Percentiles rank a stretch among this genome's conserved stretches.
Conservation (phyloP, 2,329 filamentous ascomycete genomes). For the Hortaea sp. region DNA sequence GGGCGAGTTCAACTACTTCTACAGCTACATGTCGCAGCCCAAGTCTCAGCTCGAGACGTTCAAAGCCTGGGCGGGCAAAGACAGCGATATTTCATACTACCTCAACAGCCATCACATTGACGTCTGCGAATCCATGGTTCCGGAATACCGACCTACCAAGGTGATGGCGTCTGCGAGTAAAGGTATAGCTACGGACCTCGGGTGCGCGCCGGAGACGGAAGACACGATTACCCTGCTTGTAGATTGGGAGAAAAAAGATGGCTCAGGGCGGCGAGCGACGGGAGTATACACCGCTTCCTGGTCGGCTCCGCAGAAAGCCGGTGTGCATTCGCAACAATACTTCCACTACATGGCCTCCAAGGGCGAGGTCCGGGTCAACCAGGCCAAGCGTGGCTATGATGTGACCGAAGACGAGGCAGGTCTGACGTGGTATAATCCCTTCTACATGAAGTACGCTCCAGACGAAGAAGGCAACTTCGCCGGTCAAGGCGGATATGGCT, state of each 20-base stretch:
- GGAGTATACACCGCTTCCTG: constrained; percentile 89
- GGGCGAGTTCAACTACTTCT: constrained; percentile 97
- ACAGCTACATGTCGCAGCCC: constrained; percentile 90
- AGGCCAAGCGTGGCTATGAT: constrained; percentile 90
- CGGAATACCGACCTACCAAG: constrained; percentile 65
- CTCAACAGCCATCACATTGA: constrained; percentile 93
- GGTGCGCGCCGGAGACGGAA: constrained; percentile 72
- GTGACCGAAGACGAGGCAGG: constrained; percentile 70
- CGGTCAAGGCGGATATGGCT: constrained; percentile 85
- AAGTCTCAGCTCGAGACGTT: constrained; percentile 90
- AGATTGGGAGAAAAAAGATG: constrained; percentile 68
- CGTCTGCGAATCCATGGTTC: constrained; percentile 85
- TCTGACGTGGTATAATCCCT: constrained; percentile 72
- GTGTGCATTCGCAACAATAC: constrained; percentile 94
- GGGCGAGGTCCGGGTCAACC: constrained; percentile 82
- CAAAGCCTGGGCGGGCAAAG: constrained; percentile 84
- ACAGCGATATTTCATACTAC: constrained; percentile 93
- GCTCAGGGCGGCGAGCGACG: constrained; percentile 62
- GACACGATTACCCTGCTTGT: constrained; percentile 88
- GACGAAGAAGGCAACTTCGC: constrained; percentile 92
- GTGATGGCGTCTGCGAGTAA: constrained; percentile 70
- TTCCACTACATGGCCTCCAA: constrained; percentile 85
- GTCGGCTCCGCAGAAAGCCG: constrained; percentile 85
- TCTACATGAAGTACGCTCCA: constrained; percentile 55
- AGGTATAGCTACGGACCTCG: constrained; percentile 67